Evolutionary conservation across 805 yeast genomes (phyloP).

Genomic region (Candida broadrunensis): DNA sequence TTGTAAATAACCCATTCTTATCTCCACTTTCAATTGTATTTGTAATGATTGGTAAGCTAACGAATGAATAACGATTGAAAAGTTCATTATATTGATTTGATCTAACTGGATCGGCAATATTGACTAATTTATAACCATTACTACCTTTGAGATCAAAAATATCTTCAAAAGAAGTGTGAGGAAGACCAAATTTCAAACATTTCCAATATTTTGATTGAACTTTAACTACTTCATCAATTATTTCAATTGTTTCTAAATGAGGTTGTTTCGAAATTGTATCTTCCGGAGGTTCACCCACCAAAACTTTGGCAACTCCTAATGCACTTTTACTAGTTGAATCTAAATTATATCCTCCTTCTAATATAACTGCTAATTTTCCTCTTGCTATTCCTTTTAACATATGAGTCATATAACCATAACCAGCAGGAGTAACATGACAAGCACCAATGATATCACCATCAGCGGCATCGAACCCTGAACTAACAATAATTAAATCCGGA

Average conservation of each 20-base stretch:
- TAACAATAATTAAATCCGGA: conserved; percentile 89
- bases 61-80: conserved; percentile 54
- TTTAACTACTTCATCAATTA: conserved; percentile 75
- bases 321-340: conserved; percentile 91
- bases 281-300: conserved; percentile 95
- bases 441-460: conserved; percentile 97
- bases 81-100: conserved; percentile 62
- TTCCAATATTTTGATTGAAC: conserved; percentile 87
- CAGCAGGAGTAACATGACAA: conserved; percentile 92
- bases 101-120: conserved; percentile 74
- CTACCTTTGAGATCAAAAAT: conserved; percentile 31
- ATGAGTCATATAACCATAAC: conserved; percentile 96
- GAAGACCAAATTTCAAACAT: conserved; percentile 67
- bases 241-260: conserved; percentile 71
- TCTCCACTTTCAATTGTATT: conserved; percentile 15
- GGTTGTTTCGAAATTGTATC: conserved; percentile 65
- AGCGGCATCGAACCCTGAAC: conserved; percentile 98
- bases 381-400: conserved; percentile 81
- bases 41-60: conserved; percentile 60
- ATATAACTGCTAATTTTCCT: conserved; percentile 83
- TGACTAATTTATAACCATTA: conserved; percentile 34
- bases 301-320: conserved; percentile 82
- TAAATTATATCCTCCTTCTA: conserved; percentile 96
- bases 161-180: conserved; percentile 38
- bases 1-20: conserved; percentile 23